Base-by-base conservation (phyloP, 23 red algal species). In the Gracilaria vermiculophylla region DNA sequence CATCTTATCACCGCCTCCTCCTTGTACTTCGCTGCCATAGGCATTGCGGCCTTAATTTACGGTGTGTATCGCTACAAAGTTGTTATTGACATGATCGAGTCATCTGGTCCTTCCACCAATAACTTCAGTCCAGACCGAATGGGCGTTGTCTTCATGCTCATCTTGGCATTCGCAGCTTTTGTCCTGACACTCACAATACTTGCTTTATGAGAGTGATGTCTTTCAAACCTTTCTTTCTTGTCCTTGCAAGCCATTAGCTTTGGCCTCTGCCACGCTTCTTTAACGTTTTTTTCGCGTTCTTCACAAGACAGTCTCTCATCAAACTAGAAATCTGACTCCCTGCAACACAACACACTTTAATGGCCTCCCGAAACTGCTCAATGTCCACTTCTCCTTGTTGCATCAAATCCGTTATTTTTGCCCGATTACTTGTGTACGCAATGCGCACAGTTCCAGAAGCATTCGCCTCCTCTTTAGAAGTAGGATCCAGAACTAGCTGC, bases 71-170 rank as follows among this genome's bases (percentile, higher is more conserved):
- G 93, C 62, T 95, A 95, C 67, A 61, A 70, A 29, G 33, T 27
- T 41, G 93, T 95, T 9, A 87, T 91, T 53, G 33, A 62, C 24
- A 91, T 90, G 93, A 95, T 95, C 47, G 93, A 95, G 52, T 47
- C 56, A 17, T 83, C 84, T 58, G 57, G 69, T 35, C 58, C 61
- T 42, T 47, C 78, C 61, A 79, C 76, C 0, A 86, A 56, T 0
- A 76, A 43, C 23, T 95, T 76, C 78, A 76, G 72, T 41, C 93
- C 93, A 40, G 93, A 95, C 77, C 72, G 76, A 5, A 47, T 53
- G 19, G 93, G 93, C 48, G 84, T 91, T 33, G 43, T 72, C 11
- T 73, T 44, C 55, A 79, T 95, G 40, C 81, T 95, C 73, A 15
- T 91, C 16, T 24, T 89, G 3, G 48, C 81, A 11, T 77, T 95